Evolutionary conservation across 139 green algal species (phyloP), one percentile per base, ranked within the genome.

Genomic region (Nannochloris sp.): DNA sequence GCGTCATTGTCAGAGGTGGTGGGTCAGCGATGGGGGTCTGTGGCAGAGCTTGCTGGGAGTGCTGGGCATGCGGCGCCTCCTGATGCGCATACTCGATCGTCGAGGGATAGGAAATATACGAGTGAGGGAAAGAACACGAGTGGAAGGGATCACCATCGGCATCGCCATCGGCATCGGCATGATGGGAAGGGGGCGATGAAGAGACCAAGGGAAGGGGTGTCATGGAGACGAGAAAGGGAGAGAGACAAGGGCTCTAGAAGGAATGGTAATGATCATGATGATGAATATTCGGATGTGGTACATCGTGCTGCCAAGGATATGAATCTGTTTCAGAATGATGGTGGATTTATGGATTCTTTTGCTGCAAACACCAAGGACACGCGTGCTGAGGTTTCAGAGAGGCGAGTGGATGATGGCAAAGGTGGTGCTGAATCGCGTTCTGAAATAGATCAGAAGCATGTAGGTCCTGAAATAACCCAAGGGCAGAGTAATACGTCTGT

Each of bases 11-110:
- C 61, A 49, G 68, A 87, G 66, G 74, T 93, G 26, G 79, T 95
- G 20, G 65, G 68, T 2, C 82, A 94, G 61, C 76, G 87, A n/a
- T 95, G 82, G 81, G 88, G 84, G 26, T 94, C 86, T 3, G 56
- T 95, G 23, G 46, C 56, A 1, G 59, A 71, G 2, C 74, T 95
- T 4, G 58, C 56, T 6, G 62, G 65, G 2, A 49, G 91, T 11
- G 74, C 71, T 0, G 37, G 55, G 1, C 59, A 64, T 4, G 82
- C 83, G 6, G 82, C 87, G 8, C 73, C 79, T 28, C 65, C 75
- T 84, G 56, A 50, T 56, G 60, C 60, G 14, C 60, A 66, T 31
- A 13, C 13, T 56, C 60, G 45, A 50, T 59, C 56, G 11, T n/a
- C 31, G 20, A 49, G 56, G 37, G 33, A 71, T 23, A 64, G 63